Conservation (phyloP, 208 protist species). For the Crithidia expoeki region DNA sequence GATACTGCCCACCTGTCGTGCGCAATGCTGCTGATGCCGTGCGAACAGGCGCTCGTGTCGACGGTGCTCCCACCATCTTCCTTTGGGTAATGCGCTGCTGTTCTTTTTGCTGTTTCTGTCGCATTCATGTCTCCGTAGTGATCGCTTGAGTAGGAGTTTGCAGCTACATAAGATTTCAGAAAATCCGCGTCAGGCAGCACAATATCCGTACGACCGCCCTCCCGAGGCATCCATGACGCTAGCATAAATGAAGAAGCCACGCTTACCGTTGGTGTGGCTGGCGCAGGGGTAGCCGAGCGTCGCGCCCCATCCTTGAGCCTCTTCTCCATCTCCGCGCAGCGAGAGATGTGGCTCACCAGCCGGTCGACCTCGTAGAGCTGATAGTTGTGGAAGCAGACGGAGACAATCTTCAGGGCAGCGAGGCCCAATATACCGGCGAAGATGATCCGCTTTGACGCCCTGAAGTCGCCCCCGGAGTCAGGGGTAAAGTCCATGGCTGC, state of each 20-base stretch:
- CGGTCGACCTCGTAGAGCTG: conserved; percentile 30
- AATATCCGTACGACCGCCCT: too few relatives aligned
- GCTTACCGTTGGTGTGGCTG: background rate
- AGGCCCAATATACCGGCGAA: conserved; percentile 13
- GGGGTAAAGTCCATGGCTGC: conserved; percentile 3
- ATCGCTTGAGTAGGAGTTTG: too few relatives aligned
- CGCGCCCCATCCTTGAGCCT: background rate
- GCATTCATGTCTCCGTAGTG: background rate
- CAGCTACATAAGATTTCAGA: background rate
- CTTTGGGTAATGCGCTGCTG: too few relatives aligned
- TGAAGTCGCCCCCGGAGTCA: conserved; percentile 7
- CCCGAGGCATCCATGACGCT: background rate
- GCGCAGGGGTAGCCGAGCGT: background rate
- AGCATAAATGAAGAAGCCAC: background rate
- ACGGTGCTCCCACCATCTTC: background rate
- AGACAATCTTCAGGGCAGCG: conserved; percentile 17
- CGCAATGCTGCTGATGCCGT: conserved; percentile 11
- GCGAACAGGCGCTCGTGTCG: conserved; percentile 11
- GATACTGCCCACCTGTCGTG: background rate
- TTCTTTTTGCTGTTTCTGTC: too few relatives aligned
- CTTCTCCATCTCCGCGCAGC: conserved; percentile 7
- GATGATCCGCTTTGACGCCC: conserved; percentile 5
- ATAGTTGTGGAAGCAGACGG: conserved; percentile 21
- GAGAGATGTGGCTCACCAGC: conserved; percentile 14
- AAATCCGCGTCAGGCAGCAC: background rate